Evolutionary conservation across 176 grass and related monocot genomes (phyloP).

Genomic region (Thalia dealbata): DNA sequence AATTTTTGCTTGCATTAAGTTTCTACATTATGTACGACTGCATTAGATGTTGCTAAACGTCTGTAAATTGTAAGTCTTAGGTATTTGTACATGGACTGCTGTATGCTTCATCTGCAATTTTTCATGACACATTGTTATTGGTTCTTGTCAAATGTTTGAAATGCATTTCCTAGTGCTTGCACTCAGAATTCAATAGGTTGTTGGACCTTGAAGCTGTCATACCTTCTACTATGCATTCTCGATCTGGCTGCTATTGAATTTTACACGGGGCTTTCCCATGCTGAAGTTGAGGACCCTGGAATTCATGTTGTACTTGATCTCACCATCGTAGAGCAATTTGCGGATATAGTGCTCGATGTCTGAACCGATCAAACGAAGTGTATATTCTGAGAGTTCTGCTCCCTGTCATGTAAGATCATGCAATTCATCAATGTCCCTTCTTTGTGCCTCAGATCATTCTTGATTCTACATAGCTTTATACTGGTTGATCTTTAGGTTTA

Average conservation of each 20-base stretch:
- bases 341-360: conserved; percentile 91
- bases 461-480: neutral
- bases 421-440: conserved; percentile 1
- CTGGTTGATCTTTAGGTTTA: no score
- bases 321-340: conserved; percentile 73
- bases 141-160: neutral
- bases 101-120: neutral
- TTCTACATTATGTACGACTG: neutral
- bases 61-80: neutral
- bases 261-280: conserved; percentile 86
- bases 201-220: no score
- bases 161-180: no score
- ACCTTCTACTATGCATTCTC: conserved; percentile 31
- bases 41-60: neutral
- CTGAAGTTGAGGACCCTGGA: conserved; percentile 79
- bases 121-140: neutral
- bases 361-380: conserved; percentile 69
- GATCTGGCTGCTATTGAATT: conserved; percentile 77
- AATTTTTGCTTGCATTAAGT: neutral
- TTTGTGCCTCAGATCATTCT: neutral
- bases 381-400: conserved; percentile 71
- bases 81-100: neutral
- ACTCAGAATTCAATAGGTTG: no score
- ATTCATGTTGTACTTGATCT: conserved; percentile 96
- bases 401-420: conserved; percentile 34